These are phyloP conservation scores for Grigorovia jiainica DNA, from an alignment of 805 yeast genomes.

Conservation along the genomic window DNA sequence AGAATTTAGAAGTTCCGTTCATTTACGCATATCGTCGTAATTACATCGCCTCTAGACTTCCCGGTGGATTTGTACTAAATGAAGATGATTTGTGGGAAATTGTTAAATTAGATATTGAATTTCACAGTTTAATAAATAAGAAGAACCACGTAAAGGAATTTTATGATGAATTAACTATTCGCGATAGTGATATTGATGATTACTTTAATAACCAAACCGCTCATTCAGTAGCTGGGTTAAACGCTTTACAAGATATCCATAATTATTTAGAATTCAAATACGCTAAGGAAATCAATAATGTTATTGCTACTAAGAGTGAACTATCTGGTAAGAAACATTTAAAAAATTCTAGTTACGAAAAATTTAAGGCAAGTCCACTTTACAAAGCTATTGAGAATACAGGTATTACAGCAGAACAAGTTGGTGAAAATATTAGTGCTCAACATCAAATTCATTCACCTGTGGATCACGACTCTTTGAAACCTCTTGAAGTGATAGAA, in stretches of 20 bases:
- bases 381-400: slow-evolving; percentile 57
- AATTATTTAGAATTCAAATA: slow-evolving; percentile 74
- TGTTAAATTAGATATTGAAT: slow-evolving; percentile 77
- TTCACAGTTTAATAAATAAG: slow-evolving; percentile 74
- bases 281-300: slow-evolving; percentile 33
- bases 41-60: slow-evolving; percentile 43
- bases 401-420: slow-evolving; percentile 70
- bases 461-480: slow-evolving; percentile 47
- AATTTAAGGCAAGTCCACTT: slow-evolving; percentile 54
- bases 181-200: slow-evolving; percentile 50
- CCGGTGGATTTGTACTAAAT: slow-evolving; percentile 38
- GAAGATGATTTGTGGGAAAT: slow-evolving; percentile 93
- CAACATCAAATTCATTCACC: slow-evolving; percentile 62
- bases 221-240: slow-evolving; percentile 51
- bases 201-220: slow-evolving; percentile 47
- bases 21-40: slow-evolving; percentile 95
- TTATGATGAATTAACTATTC: slow-evolving; percentile 41
- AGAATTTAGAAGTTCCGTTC: slow-evolving; percentile 84
- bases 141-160: slow-evolving; percentile 51
- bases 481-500: slow-evolving; percentile 54
- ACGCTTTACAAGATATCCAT: slow-evolving; percentile 60
- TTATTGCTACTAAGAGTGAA: slow-evolving; percentile 20
- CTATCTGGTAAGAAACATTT: slow-evolving; percentile 42
- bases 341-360: slow-evolving; percentile 53
- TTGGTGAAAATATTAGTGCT: slow-evolving; percentile 72